Conservation (phyloP, 2,329 filamentous ascomycete species). For the Hymenoscyphus infarciens region DNA sequence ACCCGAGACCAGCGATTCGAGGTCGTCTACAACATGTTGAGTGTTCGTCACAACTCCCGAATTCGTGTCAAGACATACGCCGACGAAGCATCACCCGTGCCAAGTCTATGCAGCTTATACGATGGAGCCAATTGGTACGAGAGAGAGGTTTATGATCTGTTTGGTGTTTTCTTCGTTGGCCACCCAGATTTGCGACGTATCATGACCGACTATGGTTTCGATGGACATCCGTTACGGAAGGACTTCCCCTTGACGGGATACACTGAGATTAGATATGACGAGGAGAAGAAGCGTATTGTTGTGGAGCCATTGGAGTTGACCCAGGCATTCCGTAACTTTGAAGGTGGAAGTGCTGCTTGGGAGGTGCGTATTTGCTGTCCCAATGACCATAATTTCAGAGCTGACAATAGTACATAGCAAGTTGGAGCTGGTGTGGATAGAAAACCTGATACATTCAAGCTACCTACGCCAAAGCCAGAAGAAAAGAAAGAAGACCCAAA, state of each 20-base stretch:
- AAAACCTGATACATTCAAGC: conserved; percentile 85
- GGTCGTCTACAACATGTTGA: conserved; percentile 95
- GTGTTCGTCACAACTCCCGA: conserved; percentile 91
- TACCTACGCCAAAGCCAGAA: conserved; percentile 94
- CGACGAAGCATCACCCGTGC: conserved; percentile 90
- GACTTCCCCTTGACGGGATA: conserved; percentile 98
- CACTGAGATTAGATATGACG: conserved; percentile 95
- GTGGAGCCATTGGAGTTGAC: conserved; percentile 97
- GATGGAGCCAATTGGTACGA: conserved; percentile 99
- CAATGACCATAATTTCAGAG: background rate
- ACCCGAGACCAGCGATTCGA: conserved; percentile 95
- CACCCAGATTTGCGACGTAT: conserved; percentile 96
- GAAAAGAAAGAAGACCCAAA: conserved; percentile 86
- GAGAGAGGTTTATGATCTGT: conserved; percentile 95
- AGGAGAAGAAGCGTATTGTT: conserved; percentile 99
- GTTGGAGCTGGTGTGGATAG: conserved; percentile 69
- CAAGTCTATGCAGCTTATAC: conserved; percentile 79
- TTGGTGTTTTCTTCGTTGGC: conserved; percentile 92
- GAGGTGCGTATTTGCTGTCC: conserved; percentile 53
- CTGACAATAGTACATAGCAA: conserved; percentile 49
- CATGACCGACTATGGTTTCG: conserved; percentile 99
- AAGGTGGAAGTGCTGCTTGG: conserved; percentile 76
- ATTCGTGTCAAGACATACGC: conserved; percentile 99
- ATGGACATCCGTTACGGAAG: conserved; percentile 94
- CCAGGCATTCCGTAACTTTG: conserved; percentile 97